Conservation (phyloP, 2,329 filamentous ascomycete genomes). For the Phyllosticta citriasiana region DNA sequence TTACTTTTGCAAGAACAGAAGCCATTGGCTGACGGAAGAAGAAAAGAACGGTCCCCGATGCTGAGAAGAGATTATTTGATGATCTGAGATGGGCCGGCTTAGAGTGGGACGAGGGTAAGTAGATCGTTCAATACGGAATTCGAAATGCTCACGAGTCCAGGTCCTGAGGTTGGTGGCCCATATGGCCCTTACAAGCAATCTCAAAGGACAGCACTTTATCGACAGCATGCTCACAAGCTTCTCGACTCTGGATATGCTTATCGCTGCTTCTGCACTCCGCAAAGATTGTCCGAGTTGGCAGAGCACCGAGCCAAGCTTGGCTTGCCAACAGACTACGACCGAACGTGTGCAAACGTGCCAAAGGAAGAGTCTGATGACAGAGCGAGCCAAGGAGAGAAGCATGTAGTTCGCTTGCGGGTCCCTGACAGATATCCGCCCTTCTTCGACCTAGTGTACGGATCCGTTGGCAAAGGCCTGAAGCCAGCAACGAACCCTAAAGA, state of each 20-base stretch:
- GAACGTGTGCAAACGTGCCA: conserved; percentile 62
- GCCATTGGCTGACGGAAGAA: conserved; percentile 34
- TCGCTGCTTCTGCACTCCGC: conserved; percentile 78
- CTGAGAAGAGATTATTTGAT: conserved; percentile 65
- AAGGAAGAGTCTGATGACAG: conserved; percentile 59
- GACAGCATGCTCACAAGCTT: conserved; percentile 57
- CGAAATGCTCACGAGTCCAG: conserved; percentile 29
- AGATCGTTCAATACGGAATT: not conserved
- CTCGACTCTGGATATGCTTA: conserved; percentile 68
- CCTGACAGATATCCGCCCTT: conserved; percentile 54
- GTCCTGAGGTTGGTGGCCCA: conserved; percentile 69
- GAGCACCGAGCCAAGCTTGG: conserved; percentile 51
- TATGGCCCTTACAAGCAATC: conserved; percentile 87
- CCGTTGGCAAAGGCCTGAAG: conserved; percentile 43
- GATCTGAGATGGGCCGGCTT: conserved; percentile 85
- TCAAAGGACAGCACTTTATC: conserved; percentile 65
- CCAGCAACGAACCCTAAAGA: conserved; percentile 26
- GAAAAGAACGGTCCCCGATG: conserved; percentile 72
- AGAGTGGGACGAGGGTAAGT: conserved; percentile 78
- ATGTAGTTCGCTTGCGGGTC: conserved; percentile 67
- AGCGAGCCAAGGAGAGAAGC: conserved; percentile 56
- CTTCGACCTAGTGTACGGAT: conserved; percentile 70
- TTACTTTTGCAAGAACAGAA: not conserved
- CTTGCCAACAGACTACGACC: conserved; percentile 53
- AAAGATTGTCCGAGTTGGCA: conserved; percentile 59